Base-by-base conservation (phyloP, 1,284 basidiomycete genomes). In the Caloboletus firmus region DNA sequence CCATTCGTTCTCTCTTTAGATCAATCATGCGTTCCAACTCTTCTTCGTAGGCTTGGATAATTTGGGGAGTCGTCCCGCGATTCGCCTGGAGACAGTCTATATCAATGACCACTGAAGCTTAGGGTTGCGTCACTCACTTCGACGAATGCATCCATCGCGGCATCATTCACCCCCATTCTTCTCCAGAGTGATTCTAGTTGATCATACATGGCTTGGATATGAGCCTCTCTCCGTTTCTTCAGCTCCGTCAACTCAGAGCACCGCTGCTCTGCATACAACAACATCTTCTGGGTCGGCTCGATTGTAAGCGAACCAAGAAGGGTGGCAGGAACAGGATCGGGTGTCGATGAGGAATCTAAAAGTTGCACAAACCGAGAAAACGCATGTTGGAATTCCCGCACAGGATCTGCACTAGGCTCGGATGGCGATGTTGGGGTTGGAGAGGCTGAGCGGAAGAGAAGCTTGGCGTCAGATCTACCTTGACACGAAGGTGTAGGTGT, bases 1-100 rank as follows among this genome's bases (percentile, higher is more conserved):
- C 84, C 85, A 99, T 91, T 52, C 90, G 84, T 62, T 95, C 88
- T 49, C 89, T 79, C 74, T 95, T 95, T 50, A 98, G 74, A 64
- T 91, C 87, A 22, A 93, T 76, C 87, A 98, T 95, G 53, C 95
- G 82, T 54, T 91, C 89, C 35, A 98, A 76, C 71, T 99, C 97
- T 46, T 83, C 82, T 62, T 95, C 89, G 66, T 99, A 99, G 67
- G 87, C 84, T 52, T 75, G 74, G 20, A 95, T 80, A 7, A 84
- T 84, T 11, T 80, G 81, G 45, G 87, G 83, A 10, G 89, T 93
- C 60, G 84, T 88, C 2, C 94, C 94, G 39, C 86, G 76, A 66
- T 92, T 72, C 15, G 68, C 70, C 66, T 70, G 37, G 13, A 50
- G 6, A 45, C 7, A 49, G 30, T 4, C 28, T 11, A n/a, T 12